A percentile compares a stretch with the other conserved stretches of the same genome.
These are phyloP conservation scores for Pseudozyma sp. DNA, from an alignment of 1,284 basidiomycete genomes.

Conservation along the genomic window DNA sequence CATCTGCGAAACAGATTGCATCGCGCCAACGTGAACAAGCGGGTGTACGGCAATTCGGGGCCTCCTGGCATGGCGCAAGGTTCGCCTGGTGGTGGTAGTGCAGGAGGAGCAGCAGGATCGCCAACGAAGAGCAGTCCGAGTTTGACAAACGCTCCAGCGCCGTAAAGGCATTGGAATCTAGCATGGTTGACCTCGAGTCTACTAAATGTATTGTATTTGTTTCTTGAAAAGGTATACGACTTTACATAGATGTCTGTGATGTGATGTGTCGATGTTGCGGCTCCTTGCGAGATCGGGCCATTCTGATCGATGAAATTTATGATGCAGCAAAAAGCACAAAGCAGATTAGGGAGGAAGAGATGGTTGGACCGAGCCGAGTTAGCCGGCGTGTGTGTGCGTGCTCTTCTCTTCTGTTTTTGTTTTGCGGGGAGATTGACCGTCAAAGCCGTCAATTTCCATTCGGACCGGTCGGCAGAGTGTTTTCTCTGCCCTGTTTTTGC, in stretches of 20 bases:
- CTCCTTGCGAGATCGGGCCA: too few relatives aligned
- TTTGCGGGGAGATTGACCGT: background rate
- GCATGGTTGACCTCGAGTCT: background rate
- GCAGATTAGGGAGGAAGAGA: background rate
- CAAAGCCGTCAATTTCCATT: background rate
- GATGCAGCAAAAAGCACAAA: too few relatives aligned
- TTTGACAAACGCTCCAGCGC: background rate
- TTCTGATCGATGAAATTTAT: too few relatives aligned
- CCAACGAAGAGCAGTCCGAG: conserved; percentile 11
- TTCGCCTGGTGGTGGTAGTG: conserved; percentile 2
- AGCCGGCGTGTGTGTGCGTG: background rate
- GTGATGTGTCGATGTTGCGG: too few relatives aligned
- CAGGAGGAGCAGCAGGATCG: background rate
- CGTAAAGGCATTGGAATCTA: background rate
- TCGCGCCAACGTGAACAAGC: conserved; percentile 69
- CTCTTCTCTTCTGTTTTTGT: background rate
- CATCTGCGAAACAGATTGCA: conserved; percentile 85
- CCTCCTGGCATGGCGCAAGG: conserved; percentile 10
- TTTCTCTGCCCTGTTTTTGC: background rate
- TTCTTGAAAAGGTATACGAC: background rate
- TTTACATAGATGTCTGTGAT: too few relatives aligned
- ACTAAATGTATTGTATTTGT: background rate
- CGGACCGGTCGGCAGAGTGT: too few relatives aligned
- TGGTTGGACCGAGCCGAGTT: background rate
- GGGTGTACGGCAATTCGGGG: conserved; percentile 42